Base-by-base conservation (phyloP, 805 yeast species). In the Schwanniomyces polymorphus region DNA sequence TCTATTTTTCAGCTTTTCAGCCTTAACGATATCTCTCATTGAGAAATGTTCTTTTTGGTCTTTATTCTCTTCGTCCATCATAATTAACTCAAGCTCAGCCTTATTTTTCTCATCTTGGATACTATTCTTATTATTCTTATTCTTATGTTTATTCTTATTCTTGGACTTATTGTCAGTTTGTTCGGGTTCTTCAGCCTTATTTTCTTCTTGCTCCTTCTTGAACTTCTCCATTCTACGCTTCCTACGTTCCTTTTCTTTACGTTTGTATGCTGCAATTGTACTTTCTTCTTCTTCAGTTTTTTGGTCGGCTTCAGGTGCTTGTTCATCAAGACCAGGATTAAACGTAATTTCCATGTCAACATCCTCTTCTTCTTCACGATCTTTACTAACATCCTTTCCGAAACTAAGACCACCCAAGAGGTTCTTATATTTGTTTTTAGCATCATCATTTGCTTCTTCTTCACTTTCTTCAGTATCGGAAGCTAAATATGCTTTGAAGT, bases 261-360 rank as follows among this genome's bases (percentile, higher is more conserved):
- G 80, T 63, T 80, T 85, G 60, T 91, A 81, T 56, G 84, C 86
- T 34, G 86, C 91, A 42, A 94, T 82, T 0, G 97, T 85, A 8
- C 85, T 74, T 59, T 88, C 89, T 43, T 86, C 87, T n/a, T 59
- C 68, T 27, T 50, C 55, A 3, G n/a, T 3, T 8, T 23, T 37
- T 18, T 58, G 59, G 23, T 59, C 74, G 33, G 60, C 66, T 42
- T 68, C 68, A n/a, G 48, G 44, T 2, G 58, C 68, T 34, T 59
- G 69, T 17, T 75, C 81, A 39, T 78, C 79, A 44, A 91, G 68
- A 3, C 89, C 97, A 2, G 98, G 97, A 33, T 91, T 90, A 67
- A 94, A 94, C 0, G 97, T 91, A 57, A 94, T 88, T 64, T 94
- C 98, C 90, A 94, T 88, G 59, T 91, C 97, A 26, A 88, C 85